These are phyloP conservation scores for Takashimella koratensis DNA, from an alignment of 1,284 basidiomycete species.

Conservation along the genomic window DNA sequence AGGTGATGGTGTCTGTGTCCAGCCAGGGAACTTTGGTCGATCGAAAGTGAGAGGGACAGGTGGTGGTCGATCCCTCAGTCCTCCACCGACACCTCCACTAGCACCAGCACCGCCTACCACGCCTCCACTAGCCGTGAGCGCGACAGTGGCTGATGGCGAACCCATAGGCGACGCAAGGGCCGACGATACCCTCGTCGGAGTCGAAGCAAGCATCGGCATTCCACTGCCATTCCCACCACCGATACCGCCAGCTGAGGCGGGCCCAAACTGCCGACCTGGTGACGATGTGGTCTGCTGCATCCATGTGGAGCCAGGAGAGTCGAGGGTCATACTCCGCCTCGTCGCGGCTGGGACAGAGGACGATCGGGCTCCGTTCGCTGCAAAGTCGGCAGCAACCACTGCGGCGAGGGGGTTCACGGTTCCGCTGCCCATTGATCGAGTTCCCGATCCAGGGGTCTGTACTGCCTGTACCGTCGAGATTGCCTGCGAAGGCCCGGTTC, in stretches of 20 bases:
- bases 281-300: background rate
- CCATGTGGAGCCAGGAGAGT: background rate
- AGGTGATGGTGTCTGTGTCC: background rate
- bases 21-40: slow-evolving; percentile 11
- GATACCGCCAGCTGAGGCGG: too few relatives aligned
- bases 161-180: background rate
- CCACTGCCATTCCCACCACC: too few relatives aligned
- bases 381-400: background rate
- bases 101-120: background rate
- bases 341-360: background rate
- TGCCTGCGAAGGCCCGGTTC: too few relatives aligned
- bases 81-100: background rate
- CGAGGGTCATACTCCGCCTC: background rate
- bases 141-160: background rate
- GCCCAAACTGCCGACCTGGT: background rate
- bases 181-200: background rate
- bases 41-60: slow-evolving; percentile 19
- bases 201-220: background rate
- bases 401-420: background rate
- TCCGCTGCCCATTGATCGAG: background rate
- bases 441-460: background rate
- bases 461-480: too few relatives aligned
- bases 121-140: background rate
- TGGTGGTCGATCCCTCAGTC: slow-evolving; percentile 7
- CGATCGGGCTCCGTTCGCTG: background rate